phyloP scores from a whole-genome alignment of 495 filamentous ascomycete species.

The Neurospora intermedia region DNA sequence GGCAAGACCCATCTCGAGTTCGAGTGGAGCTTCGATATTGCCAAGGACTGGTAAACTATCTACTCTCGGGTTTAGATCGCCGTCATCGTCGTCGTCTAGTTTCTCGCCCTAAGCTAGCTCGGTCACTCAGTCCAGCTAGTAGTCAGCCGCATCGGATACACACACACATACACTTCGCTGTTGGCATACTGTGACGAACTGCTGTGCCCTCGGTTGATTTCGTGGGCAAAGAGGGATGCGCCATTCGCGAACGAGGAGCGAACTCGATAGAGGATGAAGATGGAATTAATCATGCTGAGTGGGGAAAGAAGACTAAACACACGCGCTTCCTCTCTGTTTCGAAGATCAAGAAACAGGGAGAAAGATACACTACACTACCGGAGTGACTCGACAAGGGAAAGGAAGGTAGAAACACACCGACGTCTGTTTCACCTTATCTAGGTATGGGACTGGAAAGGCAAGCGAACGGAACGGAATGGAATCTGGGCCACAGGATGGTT shows the following conservation, averaged over 20 bases:
- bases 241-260: background rate
- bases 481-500: background rate
- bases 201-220: background rate
- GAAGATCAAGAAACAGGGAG: background rate
- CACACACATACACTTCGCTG: background rate
- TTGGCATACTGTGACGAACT: background rate
- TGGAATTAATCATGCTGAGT: background rate
- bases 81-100: background rate
- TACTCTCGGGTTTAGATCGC: background rate
- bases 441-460: background rate
- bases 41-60: constrained; percentile 71
- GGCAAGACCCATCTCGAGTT: constrained; percentile 75
- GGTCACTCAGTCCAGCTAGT: background rate
- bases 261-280: background rate
- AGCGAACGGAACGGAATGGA: background rate
- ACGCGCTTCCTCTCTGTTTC: background rate
- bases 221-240: background rate
- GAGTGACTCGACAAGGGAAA: background rate
- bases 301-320: background rate
- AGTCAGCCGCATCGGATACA: background rate
- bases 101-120: background rate
- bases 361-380: background rate
- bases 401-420: background rate
- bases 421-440: background rate
- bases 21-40: constrained; percentile 89